Base-by-base conservation (phyloP, 169 alveolate species). In the Cryptosporidium parvum region DNA sequence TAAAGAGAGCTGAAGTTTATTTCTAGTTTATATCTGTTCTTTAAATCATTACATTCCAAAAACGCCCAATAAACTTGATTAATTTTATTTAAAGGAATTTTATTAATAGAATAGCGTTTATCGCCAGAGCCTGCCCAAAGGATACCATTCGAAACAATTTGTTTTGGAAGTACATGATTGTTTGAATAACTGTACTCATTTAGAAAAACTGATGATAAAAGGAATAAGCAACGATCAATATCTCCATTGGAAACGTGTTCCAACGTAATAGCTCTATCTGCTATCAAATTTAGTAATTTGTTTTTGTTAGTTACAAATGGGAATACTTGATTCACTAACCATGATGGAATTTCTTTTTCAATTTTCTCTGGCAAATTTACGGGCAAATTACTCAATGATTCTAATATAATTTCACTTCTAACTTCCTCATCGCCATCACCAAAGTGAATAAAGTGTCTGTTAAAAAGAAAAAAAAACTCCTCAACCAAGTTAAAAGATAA, bases 41-140 rank as follows among this genome's bases (percentile, higher is more conserved):
- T 80, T 29, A 80, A 26, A 18, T 80, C 89, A 23, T 37, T 29
- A 65, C 89, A 80, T 62, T 80, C 89, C 62, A 80, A 37, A 26
- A 80, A 7, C 42, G 89, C 72, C 59, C 69, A 45, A 31, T 80
- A 39, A 39, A 80, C 75, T 16, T 62, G 44, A 62, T 80, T 80
- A 29, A 80, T 80, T 48, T 44, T 59, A 42, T 62, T 62, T 42
- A 80, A 62, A 26, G 68, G 8, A 1, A 29, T 3, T 67, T 65
- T 59, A 45, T 62, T 26, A 61, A 80, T 62, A 44, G 33, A 21
- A 31, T 80, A 12, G n/a, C 75, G 75, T 59, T 51, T 80, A 65
- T 80, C 69, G 44, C 89, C 89, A 44, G 80, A 80, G 2, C 89
- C 89, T 39, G 89, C 89, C 89, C 89, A 80, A 62, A 80, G 51